Evolutionary conservation across 2,329 filamentous ascomycete species (phyloP), one percentile per base, ranked within the genome.

Genomic region (Cercospora janseana): DNA sequence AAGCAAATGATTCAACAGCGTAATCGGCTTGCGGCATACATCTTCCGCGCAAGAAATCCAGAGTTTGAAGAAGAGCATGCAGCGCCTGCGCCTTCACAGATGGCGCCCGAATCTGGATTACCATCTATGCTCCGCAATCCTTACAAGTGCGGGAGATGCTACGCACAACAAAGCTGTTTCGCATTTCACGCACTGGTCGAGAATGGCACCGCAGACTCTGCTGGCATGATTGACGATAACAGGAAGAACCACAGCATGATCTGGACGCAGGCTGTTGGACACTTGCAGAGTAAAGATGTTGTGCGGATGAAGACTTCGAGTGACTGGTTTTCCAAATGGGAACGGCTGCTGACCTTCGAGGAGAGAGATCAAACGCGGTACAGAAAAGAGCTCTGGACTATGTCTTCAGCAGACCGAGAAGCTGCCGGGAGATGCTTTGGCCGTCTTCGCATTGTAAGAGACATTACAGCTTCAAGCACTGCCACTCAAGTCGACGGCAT

Each of bases 1-100:
- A 84, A 90, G 28, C 90, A 96, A 61, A 95, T 98, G 90, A 87
- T 98, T 52, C 91, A 97, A 75, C 87, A 95, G 69, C 86, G 93
- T 45, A 98, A 98, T 63, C 83, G 89, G 59, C 75, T 98, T 13
- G 90, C 92, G 3, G 86, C 86, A 59, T 90, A 88, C 64, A 82
- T 96, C 32, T 85, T 89, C 50, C 53, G 52, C 13, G 63, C 65
- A 2, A 56, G 58, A 24, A 18, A 64, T 49, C 64, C 60, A 12
- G 13, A 51, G 35, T 2, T 32, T 23, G 18, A 42, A 27, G 47
- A 51, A 16, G 44, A 44, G 0, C 23, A 31, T 3, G 24, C 18
- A 16, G 23, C 32, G 5, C 51, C 41, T 4, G 24, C 31, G 12
- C 52, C 44, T 13, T 60, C 58, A 3, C 63, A 62, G 34, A 55